phyloP scores from a whole-genome alignment of 2,329 filamentous ascomycete genomes.

The Ophiostoma sp. region DNA sequence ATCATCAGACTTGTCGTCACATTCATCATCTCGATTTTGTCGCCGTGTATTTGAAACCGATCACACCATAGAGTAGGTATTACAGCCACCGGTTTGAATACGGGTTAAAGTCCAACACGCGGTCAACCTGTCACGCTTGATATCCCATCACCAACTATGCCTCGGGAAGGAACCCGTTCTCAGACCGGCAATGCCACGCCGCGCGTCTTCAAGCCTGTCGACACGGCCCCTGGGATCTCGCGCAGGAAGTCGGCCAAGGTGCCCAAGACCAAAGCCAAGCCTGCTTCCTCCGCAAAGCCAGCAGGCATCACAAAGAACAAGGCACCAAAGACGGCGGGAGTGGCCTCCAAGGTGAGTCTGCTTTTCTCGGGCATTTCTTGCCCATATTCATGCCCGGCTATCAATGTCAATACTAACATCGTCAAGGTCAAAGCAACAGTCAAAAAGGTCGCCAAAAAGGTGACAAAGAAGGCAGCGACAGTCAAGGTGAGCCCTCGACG shows the following conservation, averaged over 20 bases:
- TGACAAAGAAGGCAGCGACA: not conserved
- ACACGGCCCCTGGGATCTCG: conserved; percentile 44
- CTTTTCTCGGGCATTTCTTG: not conserved
- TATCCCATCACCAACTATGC: conserved; percentile 36
- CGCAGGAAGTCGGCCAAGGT: conserved; percentile 34
- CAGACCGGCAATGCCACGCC: conserved; percentile 50
- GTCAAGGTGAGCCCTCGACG: not conserved
- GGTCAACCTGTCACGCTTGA: not conserved
- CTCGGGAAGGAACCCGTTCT: conserved; percentile 49
- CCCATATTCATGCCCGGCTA: no score
- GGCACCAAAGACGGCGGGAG: not conserved
- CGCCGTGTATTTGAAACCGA: not conserved
- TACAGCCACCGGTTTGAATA: not conserved
- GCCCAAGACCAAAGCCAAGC: not conserved
- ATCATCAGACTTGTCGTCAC: not conserved
- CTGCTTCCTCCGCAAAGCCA: not conserved
- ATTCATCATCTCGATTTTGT: not conserved
- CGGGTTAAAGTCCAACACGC: not conserved
- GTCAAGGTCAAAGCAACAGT: not conserved
- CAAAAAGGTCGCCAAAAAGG: not conserved
- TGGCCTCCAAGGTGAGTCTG: not conserved
- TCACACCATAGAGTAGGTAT: no score
- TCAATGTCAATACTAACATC: not conserved
- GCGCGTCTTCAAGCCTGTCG: conserved; percentile 46
- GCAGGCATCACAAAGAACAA: not conserved